These are phyloP conservation scores for Phytophthora citricola DNA, from an alignment of 352 stramenopile species.

Conservation along the genomic window DNA sequence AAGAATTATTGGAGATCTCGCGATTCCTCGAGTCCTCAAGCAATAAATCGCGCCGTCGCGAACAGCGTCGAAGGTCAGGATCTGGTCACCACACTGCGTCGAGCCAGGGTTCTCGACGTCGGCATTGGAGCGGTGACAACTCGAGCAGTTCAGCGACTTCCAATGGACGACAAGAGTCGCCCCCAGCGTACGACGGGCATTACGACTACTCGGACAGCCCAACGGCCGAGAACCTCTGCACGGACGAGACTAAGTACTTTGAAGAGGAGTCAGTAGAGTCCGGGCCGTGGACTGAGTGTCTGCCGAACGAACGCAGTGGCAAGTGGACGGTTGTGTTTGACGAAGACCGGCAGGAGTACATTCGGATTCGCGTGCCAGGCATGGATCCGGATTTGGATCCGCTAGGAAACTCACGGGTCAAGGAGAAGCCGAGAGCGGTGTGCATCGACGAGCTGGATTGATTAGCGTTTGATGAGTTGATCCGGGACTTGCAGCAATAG, in stretches of 20 bases:
- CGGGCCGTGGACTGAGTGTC: conserved; percentile 30
- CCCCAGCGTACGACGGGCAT: neutral
- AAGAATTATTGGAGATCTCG: conserved; percentile 45
- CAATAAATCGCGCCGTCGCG: conserved; percentile 20
- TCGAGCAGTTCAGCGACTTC: conserved; percentile 31
- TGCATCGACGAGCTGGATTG: conserved; percentile 66
- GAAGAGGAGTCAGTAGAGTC: conserved; percentile 27
- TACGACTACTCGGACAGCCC: conserved; percentile 33
- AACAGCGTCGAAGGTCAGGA: conserved; percentile 22
- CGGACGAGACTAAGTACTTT: conserved; percentile 23
- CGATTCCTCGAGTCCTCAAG: conserved; percentile 33
- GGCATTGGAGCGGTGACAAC: conserved; percentile 24
- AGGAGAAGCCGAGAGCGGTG: conserved; percentile 35
- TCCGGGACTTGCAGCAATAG: neutral
- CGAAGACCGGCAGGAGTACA: conserved; percentile 35
- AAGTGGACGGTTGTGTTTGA: conserved; percentile 40
- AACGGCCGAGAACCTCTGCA: conserved; percentile 18
- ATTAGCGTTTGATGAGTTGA: conserved; percentile 7
- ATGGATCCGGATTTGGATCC: conserved; percentile 25
- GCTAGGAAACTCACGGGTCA: conserved; percentile 13
- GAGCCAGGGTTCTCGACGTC: conserved; percentile 12
- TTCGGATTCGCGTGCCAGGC: conserved; percentile 27
- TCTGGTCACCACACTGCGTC: conserved; percentile 13
- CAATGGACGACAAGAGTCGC: conserved; percentile 16
- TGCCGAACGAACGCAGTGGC: conserved; percentile 22